phyloP scores from a whole-genome alignment of 2,329 filamentous ascomycete species.

The Lasiodiplodia sp. region DNA sequence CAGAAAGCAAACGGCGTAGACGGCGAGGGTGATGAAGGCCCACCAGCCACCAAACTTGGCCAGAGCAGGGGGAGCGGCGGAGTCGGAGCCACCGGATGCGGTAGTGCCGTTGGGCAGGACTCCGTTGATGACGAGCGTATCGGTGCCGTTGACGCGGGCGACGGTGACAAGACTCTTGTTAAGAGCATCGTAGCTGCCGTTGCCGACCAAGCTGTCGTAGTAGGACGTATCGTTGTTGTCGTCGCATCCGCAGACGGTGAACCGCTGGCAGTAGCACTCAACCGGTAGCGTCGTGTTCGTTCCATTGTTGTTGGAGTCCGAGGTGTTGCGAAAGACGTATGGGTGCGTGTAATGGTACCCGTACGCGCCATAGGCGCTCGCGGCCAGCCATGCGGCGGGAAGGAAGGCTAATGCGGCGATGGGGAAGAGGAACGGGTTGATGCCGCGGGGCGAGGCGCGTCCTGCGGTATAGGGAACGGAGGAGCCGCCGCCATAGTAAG shows the following conservation, averaged over 20 bases:
- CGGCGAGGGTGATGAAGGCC: slow-evolving; percentile 8
- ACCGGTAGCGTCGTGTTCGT: slow-evolving; percentile 67
- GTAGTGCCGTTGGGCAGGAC: slow-evolving; percentile 68
- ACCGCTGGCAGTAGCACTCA: slow-evolving; percentile 66
- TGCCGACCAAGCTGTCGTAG: slow-evolving; percentile 65
- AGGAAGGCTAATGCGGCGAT: slow-evolving; percentile 62
- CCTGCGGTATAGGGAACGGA: slow-evolving; percentile 67
- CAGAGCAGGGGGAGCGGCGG: not conserved
- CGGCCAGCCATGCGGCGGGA: slow-evolving; percentile 66
- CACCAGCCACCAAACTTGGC: slow-evolving; percentile 21
- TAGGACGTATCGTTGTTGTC: slow-evolving; percentile 66
- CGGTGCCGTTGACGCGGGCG: slow-evolving; percentile 67
- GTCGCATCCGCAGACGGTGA: slow-evolving; percentile 71
- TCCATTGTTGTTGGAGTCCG: slow-evolving; percentile 52
- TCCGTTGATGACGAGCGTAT: slow-evolving; percentile 76
- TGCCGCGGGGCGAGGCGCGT: slow-evolving; percentile 52
- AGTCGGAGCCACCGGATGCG: slow-evolving; percentile 47
- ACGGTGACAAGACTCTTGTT: slow-evolving; percentile 70
- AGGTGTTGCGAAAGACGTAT: slow-evolving; percentile 60
- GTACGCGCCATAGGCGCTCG: slow-evolving; percentile 61
- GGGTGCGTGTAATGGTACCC: slow-evolving; percentile 65
- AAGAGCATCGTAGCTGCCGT: slow-evolving; percentile 62
- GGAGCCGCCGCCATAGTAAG: slow-evolving; percentile 70
- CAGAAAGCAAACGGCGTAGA: slow-evolving; percentile 24
- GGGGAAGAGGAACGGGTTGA: slow-evolving; percentile 61